Evolutionary conservation across 305 asterid genomes (phyloP).

Genomic region (Petunia hybrid): DNA sequence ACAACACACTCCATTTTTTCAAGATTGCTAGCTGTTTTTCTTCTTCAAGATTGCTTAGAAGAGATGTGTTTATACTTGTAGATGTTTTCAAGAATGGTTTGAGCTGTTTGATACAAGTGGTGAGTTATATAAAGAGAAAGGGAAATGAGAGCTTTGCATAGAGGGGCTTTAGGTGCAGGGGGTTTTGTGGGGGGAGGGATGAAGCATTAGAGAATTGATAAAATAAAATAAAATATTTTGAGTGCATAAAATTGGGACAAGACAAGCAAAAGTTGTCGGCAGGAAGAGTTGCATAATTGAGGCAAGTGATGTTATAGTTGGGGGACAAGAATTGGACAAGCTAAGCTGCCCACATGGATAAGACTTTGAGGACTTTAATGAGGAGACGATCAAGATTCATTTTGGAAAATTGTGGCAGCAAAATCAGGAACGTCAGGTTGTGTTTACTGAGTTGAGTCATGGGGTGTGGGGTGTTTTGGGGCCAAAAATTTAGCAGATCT

Average conservation of each 20-base stretch:
- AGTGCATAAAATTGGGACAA: constrained; percentile 31
- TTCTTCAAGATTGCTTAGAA: not conserved
- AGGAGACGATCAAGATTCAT: constrained; percentile 44
- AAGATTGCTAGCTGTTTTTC: not conserved
- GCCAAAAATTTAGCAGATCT: too few relatives aligned
- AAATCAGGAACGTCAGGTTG: constrained; percentile 23
- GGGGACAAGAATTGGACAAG: constrained; percentile 42
- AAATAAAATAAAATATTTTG: not conserved
- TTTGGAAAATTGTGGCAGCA: constrained; percentile 38
- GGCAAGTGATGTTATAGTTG: constrained; percentile 31
- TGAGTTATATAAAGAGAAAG: not conserved
- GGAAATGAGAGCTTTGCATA: not conserved
- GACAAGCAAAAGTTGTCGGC: constrained; percentile 35
- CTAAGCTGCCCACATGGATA: constrained; percentile 36
- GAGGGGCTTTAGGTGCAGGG: constrained; percentile 8
- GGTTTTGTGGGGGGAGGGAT: not conserved
- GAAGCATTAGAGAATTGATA: not conserved
- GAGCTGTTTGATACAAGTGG: not conserved
- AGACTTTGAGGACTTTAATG: constrained; percentile 6
- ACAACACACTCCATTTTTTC: constrained; percentile 34
- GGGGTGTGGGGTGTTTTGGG: too few relatives aligned
- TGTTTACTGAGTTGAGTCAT: not conserved
- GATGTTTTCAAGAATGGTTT: not conserved
- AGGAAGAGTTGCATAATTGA: constrained; percentile 30
- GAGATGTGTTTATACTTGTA: not conserved